Base-by-base conservation (phyloP, 1,284 basidiomycete species). In the Takashimella tepidaria region DNA sequence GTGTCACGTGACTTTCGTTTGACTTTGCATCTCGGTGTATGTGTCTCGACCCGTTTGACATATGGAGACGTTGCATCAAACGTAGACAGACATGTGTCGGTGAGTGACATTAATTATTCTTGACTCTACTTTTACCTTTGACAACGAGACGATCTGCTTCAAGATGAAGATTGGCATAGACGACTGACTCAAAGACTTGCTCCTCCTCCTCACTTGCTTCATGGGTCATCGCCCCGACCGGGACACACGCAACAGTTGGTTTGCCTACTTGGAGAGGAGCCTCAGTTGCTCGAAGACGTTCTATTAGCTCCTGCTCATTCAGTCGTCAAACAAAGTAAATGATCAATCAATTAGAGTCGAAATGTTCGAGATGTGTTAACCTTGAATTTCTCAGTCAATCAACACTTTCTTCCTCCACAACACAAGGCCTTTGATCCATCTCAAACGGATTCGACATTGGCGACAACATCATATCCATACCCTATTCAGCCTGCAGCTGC, bases 211-310 rank as follows among this genome's bases (percentile, higher is more conserved):
- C n/a, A n/a, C n/a, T n/a, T n/a, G n/a, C n/a, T n/a, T n/a, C n/a
- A n/a, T n/a, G n/a, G n/a, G n/a, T n/a, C n/a, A n/a, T n/a, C n/a
- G n/a, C 31, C 8, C 31, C 31, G 16, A 8, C 16, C 31, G 10
- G 8, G 31, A 37, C 31, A 8, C 31, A 8, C 31, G 10, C 31
- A 16, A 8, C 16, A 37, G 74, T 45, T 77, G 75, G 76, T 75
- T 75, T 53, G 68, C 73, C 8, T 77, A 76, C 59, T 77, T 25
- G 72, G 71, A 5, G 61, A 72, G 2, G 75, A 76, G 59, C 68
- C 68, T 16, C 54, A 67, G 48, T 64, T 77, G 25, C 66, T 77
- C 49, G 76, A 77, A 53, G 76, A 76, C 54, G 67, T 76, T 10
- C 67, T 77, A 51, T 68, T 76, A 44, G 41, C 52, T 23, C 56